Base-by-base conservation (phyloP, 345 rosid genomes). In the Erodium maritimum region DNA sequence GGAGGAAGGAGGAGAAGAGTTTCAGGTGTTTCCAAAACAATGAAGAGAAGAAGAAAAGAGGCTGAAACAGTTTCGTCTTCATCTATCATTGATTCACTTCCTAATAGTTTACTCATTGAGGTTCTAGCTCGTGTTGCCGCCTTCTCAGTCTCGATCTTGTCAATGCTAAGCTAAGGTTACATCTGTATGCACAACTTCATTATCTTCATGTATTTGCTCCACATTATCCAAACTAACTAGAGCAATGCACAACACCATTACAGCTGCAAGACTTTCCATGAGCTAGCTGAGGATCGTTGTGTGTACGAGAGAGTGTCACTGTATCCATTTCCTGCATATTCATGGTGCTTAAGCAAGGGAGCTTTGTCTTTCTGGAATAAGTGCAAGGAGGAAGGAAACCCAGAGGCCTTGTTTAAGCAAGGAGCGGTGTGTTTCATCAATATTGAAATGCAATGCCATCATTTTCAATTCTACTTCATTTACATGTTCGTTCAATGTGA, bases 361-460 rank as follows among this genome's bases (percentile, higher is more conserved):
- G 19, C 56, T 20, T 19, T 22, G 29, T 50, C 56, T 21, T 60
- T 69, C 50, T n/a, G 59, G 13, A 45, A 55, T 0, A 51, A 45
- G 46, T 64, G 65, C 61, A 64, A 37, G 19, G 12, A 34, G 52
- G 59, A 63, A 50, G 69, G 65, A 51, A 61, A 69, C 23, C 58
- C 68, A 50, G 68, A 69, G 56, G 67, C 64, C 14, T 55, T 68
- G 10, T 68, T 56, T 12, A 58, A 55, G 52, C 52, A 68, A 63
- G 72, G 67, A 54, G 57, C 63, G 67, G 72, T 58, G 51, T 18
- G 50, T 22, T 3, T 50, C 4, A 5, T 16, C 0, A 8, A 11
- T 0, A n/a, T 8, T 52, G 8, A 29, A 42, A 42, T 42, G 34
- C 8, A 42, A 14, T 42, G 14, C 12, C 17, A 42, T 42, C 14